These are phyloP conservation scores for Blastobotrys mokoenaii DNA, from an alignment of 805 yeast species.

Conservation along the genomic window DNA sequence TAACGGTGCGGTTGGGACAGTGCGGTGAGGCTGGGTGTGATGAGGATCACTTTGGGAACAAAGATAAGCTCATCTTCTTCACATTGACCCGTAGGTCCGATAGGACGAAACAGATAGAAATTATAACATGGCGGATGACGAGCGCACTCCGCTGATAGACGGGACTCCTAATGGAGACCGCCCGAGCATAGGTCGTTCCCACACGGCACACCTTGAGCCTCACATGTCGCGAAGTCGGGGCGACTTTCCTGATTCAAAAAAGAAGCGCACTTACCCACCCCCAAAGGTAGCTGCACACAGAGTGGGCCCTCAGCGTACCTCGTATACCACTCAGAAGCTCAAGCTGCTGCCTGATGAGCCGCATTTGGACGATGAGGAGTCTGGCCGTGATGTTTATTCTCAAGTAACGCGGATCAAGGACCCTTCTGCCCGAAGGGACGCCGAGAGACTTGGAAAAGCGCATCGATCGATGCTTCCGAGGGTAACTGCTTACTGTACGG, in stretches of 20 bases:
- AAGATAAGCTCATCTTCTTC: background rate
- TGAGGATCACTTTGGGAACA: background rate
- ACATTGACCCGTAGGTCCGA: background rate
- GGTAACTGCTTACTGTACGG: slow-evolving; percentile 93
- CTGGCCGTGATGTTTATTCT: slow-evolving; percentile 58
- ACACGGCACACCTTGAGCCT: slow-evolving; percentile 2
- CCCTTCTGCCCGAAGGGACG: slow-evolving; percentile 83
- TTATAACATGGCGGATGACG: background rate
- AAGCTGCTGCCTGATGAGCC: slow-evolving; percentile 68
- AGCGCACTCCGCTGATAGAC: slow-evolving; percentile 1
- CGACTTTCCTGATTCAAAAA: background rate
- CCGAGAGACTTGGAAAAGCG: slow-evolving; percentile 82
- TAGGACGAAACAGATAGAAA: no score
- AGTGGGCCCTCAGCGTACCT: slow-evolving; percentile 53
- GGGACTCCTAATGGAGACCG: background rate
- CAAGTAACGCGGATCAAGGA: slow-evolving; percentile 81
- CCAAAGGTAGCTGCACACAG: slow-evolving; percentile 6
- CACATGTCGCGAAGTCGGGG: background rate
- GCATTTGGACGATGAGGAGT: slow-evolving; percentile 26
- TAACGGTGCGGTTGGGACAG: no score
- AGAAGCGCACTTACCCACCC: background rate
- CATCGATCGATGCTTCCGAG: slow-evolving; percentile 80
- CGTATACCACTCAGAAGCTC: slow-evolving; percentile 80
- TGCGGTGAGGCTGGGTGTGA: background rate
- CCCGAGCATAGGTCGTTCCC: background rate